Evolutionary conservation across 139 green algal genomes (phyloP), one percentile per base, ranked within the genome.

Genomic region (Gonium pectorale): DNA sequence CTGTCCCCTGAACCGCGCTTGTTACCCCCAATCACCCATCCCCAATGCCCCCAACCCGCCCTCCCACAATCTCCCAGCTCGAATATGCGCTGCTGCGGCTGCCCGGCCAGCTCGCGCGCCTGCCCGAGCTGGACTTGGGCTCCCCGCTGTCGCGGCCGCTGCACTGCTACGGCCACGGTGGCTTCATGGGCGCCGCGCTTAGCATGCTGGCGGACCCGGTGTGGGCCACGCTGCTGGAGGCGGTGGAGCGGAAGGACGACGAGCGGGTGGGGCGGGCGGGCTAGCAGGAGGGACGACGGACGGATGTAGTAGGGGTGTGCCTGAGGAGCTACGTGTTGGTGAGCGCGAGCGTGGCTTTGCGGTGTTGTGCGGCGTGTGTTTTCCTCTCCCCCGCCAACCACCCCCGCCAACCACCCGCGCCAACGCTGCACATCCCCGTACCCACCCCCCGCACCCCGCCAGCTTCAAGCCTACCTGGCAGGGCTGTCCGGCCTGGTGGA

Each of bases 81-180:
- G 0, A 38, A 82, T 56, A 26, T 82, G 40, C 59, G 71, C 40
- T 82, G 71, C 40, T 60, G 60, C 59, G 17, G 59, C 35, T 82
- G 56, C 59, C 33, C 40, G 2, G 2, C 40, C 0, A 2, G 0
- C 15, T 71, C 29, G 66, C 74, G 7, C 59, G 38, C 1, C 74
- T 71, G 19, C 74, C 74, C 1, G 74, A 82, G 74, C 74, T 82
- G 74, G 59, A 82, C 13, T 40, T 82, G 74, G 29, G 60, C 17
- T 6, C 7, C 27, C 59, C 74, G 17, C 56, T 82, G 59, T 40
- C 74, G 19, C 78, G 62, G 43, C 44, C 33, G 43, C 78, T 75
- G 60, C 89, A 92, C 85, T 70, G n/a, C 24, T 92, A 92, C 62
- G 89, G 86, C 8, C 89, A 92, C 64, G 89, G 89, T 19, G 89